These are phyloP conservation scores for Telopea speciosissima DNA, from an alignment of 177 flowering plant genomes.

Conservation along the genomic window DNA sequence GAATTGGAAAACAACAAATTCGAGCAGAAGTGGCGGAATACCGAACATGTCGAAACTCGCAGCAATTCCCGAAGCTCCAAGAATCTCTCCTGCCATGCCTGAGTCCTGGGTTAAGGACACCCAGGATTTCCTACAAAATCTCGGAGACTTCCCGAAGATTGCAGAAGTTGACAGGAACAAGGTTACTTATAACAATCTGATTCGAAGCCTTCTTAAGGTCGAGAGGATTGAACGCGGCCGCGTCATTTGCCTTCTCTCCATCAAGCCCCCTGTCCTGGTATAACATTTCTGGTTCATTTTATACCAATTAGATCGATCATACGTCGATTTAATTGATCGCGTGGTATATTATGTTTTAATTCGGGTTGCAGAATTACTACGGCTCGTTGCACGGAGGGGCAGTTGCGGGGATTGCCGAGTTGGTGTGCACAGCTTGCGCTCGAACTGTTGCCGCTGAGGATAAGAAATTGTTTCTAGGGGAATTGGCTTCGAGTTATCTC, in stretches of 20 bases:
- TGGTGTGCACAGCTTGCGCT: constrained; percentile 18
- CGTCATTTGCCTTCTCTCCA: constrained; percentile 24
- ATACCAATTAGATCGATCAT: neutral
- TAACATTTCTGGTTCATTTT: neutral
- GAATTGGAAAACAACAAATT: neutral
- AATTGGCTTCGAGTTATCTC: constrained; percentile 13
- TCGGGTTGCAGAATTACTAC: constrained; percentile 17
- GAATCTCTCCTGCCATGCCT: neutral
- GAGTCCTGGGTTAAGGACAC: neutral
- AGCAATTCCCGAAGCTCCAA: neutral
- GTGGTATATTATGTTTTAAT: neutral
- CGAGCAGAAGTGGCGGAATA: neutral
- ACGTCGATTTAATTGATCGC: too few relatives aligned
- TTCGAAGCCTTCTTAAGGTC: constrained; percentile 25
- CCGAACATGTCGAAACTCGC: neutral
- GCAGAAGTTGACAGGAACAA: constrained; percentile 4
- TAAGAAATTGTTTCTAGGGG: constrained; percentile 25
- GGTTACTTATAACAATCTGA: constrained; percentile 14
- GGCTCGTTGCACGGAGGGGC: constrained; percentile 25
- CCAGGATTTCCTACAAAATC: neutral
- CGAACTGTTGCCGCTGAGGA: constrained; percentile 17
- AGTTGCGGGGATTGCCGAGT: constrained; percentile 18
- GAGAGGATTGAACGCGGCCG: constrained; percentile 26
- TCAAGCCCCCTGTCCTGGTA: constrained; percentile 25
- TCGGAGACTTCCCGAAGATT: neutral